Base-by-base conservation (phyloP, 2,329 filamentous ascomycete genomes). In the Sporothrix luriei region DNA sequence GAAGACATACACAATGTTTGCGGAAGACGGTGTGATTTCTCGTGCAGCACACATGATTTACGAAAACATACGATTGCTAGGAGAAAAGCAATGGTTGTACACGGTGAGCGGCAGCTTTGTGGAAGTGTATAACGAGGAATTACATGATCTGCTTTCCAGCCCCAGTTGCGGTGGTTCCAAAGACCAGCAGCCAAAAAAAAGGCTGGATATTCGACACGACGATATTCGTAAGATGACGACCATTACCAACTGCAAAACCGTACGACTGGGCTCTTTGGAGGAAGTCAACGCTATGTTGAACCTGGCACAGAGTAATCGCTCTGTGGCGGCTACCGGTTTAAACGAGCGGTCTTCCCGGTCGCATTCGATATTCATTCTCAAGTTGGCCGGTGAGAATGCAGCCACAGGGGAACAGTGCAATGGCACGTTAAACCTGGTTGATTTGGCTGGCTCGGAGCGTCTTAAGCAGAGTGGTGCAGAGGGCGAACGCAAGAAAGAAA, bases 51-150 rank as follows among this genome's bases (percentile, higher is more conserved):
- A 92, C 74, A 94, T 98, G 83, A 97, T 99, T 73, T 97, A 97
- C 78, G 87, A 92, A 68, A 95, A 93, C 54, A 92, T 96, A 68
- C 90, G 89, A 72, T 86, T 90, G 66, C 84, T 99, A 21, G 89
- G 91, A 78, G 92, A 94, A 74, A 96, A 97, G 78, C 95, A 94
- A 29, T 99, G 95, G 95, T 87, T 85, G 52, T 99, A 99, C 80
- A 91, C 86, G 0, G 97, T 99, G 88, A 92, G 97, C 77, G 95
- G 95, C 7, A 94, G 90, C 69, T 99, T 99, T 76, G 89, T 98
- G 16, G 95, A 99, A 77, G 95, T 99, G 6, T 99, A 99, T 86
- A 98, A 99, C 73, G 95, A 99, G 78, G 95, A 96, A 72, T 85
- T 99, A 73, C 93, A 97, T 77, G 95, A 99, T 78, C 81, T 99